Percentiles rank a stretch among this genome's conserved stretches.
Conservation (phyloP, 1,284 basidiomycete genomes). For the Fomitopsis pinicola region DNA sequence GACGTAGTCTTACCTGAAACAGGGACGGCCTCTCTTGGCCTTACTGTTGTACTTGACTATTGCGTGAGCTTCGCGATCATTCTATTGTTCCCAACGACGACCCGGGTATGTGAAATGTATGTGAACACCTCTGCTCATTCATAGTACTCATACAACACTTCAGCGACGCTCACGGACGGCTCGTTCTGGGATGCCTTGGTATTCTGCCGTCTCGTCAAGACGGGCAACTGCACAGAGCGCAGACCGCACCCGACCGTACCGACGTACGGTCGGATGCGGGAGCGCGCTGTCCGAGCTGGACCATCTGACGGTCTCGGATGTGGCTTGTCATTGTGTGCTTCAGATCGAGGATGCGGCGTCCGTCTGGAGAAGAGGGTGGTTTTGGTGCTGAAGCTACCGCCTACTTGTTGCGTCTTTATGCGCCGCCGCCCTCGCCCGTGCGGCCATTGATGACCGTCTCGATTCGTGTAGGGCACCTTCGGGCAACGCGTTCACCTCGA, state of each 20-base stretch:
- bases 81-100: too few species aligned
- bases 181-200: background rate
- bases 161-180: too few species aligned
- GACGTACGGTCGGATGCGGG: background rate
- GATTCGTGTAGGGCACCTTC: background rate
- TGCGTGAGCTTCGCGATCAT: too few species aligned
- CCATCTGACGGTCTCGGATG: background rate
- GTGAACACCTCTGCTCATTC: too few species aligned
- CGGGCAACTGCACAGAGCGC: background rate
- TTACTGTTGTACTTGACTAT: too few species aligned
- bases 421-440: background rate
- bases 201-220: background rate
- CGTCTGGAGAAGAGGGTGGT: background rate
- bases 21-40: too few species aligned
- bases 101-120: too few species aligned
- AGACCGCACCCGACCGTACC: background rate
- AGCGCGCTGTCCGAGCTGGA: background rate
- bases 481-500: background rate
- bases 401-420: background rate
- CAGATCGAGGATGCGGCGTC: background rate
- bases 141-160: too few species aligned
- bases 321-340: background rate
- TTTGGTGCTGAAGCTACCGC: background rate
- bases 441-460: background rate
- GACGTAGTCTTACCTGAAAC: too few species aligned